Evolutionary conservation across 2,329 filamentous ascomycete species (phyloP).

Genomic region (Aspergillus hiratsukae): DNA sequence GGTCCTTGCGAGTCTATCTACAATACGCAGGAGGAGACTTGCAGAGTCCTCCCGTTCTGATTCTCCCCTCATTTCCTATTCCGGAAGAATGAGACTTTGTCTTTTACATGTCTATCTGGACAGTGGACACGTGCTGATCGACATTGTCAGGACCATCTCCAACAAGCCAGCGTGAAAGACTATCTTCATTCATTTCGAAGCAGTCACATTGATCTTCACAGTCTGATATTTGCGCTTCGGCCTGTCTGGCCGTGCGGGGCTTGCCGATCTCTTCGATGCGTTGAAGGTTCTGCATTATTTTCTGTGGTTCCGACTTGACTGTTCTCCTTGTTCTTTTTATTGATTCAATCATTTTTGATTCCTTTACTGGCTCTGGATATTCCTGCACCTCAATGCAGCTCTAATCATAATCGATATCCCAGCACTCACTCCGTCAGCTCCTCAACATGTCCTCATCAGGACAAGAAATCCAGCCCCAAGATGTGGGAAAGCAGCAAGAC

Average conservation of each 20-base stretch:
- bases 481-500: neutral
- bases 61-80: neutral
- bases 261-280: neutral
- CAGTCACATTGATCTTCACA: no score
- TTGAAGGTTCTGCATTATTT: neutral
- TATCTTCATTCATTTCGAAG: neutral
- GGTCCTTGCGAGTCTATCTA: neutral
- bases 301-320: no score
- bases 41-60: no score
- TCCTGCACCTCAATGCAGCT: neutral
- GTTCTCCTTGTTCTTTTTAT: neutral
- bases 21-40: neutral
- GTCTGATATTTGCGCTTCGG: neutral
- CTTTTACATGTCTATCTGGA: neutral
- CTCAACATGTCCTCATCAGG: neutral
- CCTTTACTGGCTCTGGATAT: no score
- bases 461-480: neutral
- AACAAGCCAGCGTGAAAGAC: neutral
- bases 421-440: neutral
- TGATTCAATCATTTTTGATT: neutral
- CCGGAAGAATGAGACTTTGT: neutral
- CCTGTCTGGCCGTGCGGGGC: no score
- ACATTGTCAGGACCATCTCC: no score
- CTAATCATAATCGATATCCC: neutral
- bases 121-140: neutral